phyloP scores from a whole-genome alignment of 176 grass and related monocot genomes.

The Sorghum bicolor region DNA sequence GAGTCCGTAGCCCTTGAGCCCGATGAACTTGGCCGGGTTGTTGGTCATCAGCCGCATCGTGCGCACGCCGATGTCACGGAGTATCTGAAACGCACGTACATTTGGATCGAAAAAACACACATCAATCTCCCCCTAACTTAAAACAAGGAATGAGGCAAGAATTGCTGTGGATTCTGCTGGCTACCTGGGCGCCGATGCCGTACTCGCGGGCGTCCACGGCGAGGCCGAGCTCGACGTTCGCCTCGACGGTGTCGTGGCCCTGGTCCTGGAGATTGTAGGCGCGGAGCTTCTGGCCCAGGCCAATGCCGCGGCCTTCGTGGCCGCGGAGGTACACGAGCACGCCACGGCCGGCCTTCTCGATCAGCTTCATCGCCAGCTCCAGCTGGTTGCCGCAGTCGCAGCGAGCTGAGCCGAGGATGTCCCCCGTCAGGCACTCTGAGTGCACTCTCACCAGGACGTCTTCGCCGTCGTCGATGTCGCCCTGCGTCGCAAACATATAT shows the following conservation, averaged over 20 bases:
- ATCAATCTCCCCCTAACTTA: background rate
- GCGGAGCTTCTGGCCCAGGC: slow-evolving; percentile 77
- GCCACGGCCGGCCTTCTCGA: slow-evolving; percentile 80
- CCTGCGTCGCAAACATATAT: slow-evolving; percentile 27
- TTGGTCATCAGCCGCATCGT: slow-evolving; percentile 98
- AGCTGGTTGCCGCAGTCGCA: slow-evolving; percentile 91
- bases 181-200: slow-evolving; percentile 86
- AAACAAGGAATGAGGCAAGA: background rate
- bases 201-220: slow-evolving; percentile 88
- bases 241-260: slow-evolving; percentile 86
- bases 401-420: slow-evolving; percentile 79
- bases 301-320: slow-evolving; percentile 94
- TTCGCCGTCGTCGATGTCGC: slow-evolving; percentile 64
- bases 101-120: background rate
- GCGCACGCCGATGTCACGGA: slow-evolving; percentile 70
- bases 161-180: background rate
- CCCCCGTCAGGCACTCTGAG: slow-evolving; percentile 89
- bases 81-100: slow-evolving; percentile 45
- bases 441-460: slow-evolving; percentile 86
- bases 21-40: slow-evolving; percentile 90
- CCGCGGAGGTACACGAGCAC: slow-evolving; percentile 87
- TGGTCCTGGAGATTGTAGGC: slow-evolving; percentile 91
- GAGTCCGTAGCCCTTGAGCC: slow-evolving; percentile 89
- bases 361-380: slow-evolving; percentile 71
- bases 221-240: slow-evolving; percentile 88